Base-by-base conservation (phyloP, 495 filamentous ascomycete species). In the Talaromyces nanjingensis region DNA sequence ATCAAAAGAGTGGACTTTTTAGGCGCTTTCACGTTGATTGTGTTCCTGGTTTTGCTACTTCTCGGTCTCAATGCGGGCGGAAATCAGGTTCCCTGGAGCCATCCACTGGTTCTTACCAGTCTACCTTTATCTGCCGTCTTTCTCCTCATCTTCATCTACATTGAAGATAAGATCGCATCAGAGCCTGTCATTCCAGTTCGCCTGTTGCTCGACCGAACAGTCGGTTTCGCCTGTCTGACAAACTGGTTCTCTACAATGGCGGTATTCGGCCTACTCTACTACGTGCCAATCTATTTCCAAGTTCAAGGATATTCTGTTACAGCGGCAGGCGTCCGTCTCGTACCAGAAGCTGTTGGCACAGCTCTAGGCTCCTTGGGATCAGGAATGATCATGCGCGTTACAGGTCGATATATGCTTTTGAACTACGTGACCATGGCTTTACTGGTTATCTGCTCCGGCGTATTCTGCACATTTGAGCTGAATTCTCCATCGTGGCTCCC, bases 101-200 rank as follows among this genome's bases (percentile, higher is more conserved):
- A 96, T 63, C 91, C 91, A 2, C 75, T 96, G n/a, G 86, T 96
- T 4, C 73, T 91, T 20, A 82, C 79, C 4, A 82, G 85, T 0
- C 73, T 97, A 14, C 86, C 88, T 0, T 76, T 94, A 1, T 88
- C 89, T 4, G 66, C 77, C 0, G 78, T 84, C 6, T 86, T 85
- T 61, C 64, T 82, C 4, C 65, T 71, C 1, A 42, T 76, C 4
- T 86, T 96, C 52, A 68, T 80, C 34, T 92, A 88, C 74, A 81
- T 96, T 61, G 86, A 90, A 74, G 84, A 84, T 8, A 72, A 76
- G 0, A 63, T 85, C 37, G 89, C 91, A 0, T 73, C 76, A 25
- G 91, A 96, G 71, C 93, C 93, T 16, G 79, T 96, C 59, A 93
- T 96, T 55, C 92, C 93, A 0, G 86, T 96, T n/a, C 82, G 82